These are phyloP conservation scores for Xylaria grammica DNA, from an alignment of 495 filamentous ascomycete species.

Conservation along the genomic window DNA sequence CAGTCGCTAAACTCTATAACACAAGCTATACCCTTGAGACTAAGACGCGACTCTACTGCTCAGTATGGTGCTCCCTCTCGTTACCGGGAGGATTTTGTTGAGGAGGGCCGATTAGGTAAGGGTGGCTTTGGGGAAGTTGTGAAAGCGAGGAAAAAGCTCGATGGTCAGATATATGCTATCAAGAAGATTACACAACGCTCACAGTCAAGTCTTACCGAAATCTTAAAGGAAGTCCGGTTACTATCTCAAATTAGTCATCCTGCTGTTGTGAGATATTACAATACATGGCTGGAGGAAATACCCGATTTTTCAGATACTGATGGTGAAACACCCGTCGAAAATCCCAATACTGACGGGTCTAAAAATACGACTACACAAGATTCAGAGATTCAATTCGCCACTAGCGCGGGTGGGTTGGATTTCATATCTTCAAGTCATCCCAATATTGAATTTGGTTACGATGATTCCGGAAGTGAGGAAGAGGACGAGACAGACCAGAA, in stretches of 20 bases:
- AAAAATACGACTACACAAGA: conserved; percentile 41
- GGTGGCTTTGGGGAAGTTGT: conserved; percentile 98
- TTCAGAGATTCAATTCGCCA: conserved; percentile 63
- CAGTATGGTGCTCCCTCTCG: conserved; percentile 60
- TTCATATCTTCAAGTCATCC: conserved; percentile 90
- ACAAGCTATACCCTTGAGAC: conserved; percentile 43
- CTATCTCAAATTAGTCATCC: conserved; percentile 93
- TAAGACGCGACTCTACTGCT: conserved; percentile 57
- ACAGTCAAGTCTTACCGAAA: conserved; percentile 76
- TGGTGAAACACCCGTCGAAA: conserved; percentile 64
- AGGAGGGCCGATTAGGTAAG: conserved; percentile 85
- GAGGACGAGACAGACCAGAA: conserved; percentile 32
- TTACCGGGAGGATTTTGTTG: conserved; percentile 87
- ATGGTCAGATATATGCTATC: conserved; percentile 91
- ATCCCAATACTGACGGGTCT: conserved; percentile 42
- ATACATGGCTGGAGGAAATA: conserved; percentile 87
- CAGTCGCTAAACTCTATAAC: conserved; percentile 46
- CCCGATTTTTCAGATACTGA: conserved; percentile 61
- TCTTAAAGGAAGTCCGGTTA: conserved; percentile 88
- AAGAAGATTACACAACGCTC: conserved; percentile 93
- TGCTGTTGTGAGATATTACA: conserved; percentile 93
- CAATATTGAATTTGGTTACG: conserved; percentile 77
- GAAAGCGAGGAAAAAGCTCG: conserved; percentile 90
- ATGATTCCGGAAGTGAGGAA: conserved; percentile 64
- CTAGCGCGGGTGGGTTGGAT: conserved; percentile 83